These are phyloP conservation scores for Thielaviopsis ethacetica DNA, from an alignment of 2,329 filamentous ascomycete genomes.

Conservation along the genomic window DNA sequence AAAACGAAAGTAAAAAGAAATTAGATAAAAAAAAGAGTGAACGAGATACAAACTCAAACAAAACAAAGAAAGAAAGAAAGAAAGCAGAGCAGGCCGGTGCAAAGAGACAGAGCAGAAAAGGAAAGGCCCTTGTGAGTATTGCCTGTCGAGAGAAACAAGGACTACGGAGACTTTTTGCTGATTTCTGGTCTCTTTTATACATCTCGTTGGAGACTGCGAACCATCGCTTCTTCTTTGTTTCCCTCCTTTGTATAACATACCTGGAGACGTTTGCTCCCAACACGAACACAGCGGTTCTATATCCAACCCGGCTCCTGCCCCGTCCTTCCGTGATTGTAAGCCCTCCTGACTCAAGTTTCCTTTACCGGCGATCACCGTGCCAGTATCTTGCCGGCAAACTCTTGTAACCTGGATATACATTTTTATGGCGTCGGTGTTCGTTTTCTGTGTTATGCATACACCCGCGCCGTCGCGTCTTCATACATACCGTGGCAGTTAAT, in stretches of 20 bases:
- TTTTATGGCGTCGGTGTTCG: not conserved
- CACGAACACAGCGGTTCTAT: not conserved
- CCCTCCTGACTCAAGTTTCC: too few species aligned
- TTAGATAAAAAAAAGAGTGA: not conserved
- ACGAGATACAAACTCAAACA: not conserved
- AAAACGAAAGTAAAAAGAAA: not conserved
- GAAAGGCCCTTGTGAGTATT: not conserved
- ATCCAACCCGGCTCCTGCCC: not conserved
- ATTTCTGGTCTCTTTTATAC: not conserved
- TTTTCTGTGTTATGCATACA: not conserved
- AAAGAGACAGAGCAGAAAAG: not conserved
- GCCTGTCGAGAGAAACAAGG: not conserved
- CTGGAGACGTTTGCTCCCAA: not conserved
- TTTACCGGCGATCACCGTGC: not conserved
- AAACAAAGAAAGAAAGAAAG: not conserved
- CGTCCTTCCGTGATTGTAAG: not conserved
- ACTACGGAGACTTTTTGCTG: not conserved
- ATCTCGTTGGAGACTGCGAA: not conserved
- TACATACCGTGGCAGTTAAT: not conserved
- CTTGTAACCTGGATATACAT: not conserved
- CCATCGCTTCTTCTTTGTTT: not conserved
- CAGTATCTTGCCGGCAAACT: not conserved
- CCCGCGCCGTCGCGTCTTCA: not conserved
- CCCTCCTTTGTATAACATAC: not conserved
- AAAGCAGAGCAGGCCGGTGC: not conserved